phyloP scores from a whole-genome alignment of 1,284 basidiomycete species.

The Pyrrhoderma noxium region DNA sequence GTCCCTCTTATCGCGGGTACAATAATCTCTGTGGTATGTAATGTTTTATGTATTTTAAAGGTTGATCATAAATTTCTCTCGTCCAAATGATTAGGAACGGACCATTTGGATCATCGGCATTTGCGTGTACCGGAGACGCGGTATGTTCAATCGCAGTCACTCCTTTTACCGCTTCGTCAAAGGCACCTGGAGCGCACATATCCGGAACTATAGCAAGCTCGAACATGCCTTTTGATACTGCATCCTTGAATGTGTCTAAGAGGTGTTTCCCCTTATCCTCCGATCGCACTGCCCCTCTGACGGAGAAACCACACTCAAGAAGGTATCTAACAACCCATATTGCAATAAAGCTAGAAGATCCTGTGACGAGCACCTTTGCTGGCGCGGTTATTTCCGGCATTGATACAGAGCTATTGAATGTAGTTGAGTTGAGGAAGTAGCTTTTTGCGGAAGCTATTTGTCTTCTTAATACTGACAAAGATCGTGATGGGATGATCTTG shows the following conservation, averaged over 20 bases:
- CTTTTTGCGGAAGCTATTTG: too few relatives aligned
- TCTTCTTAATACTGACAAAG: too few relatives aligned
- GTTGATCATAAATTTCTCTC: too few relatives aligned
- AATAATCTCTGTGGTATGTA: slow-evolving; percentile 3
- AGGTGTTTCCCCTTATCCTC: slow-evolving; percentile 42
- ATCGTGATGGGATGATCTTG: too few relatives aligned
- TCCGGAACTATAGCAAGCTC: slow-evolving; percentile 18
- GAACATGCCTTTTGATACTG: slow-evolving; percentile 9
- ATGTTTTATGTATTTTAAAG: background rate
- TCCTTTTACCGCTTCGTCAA: slow-evolving; percentile 63
- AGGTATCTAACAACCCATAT: slow-evolving; percentile 33
- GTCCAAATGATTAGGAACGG: background rate
- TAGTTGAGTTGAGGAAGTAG: too few relatives aligned
- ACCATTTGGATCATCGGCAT: slow-evolving; percentile 31
- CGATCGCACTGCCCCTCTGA: slow-evolving; percentile 51
- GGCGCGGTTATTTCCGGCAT: slow-evolving; percentile 37
- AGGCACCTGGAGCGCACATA: slow-evolving; percentile 36
- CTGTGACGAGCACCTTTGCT: slow-evolving; percentile 35
- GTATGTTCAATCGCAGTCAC: slow-evolving; percentile 50
- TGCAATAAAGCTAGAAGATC: slow-evolving; percentile 37
- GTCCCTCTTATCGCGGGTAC: slow-evolving; percentile 3
- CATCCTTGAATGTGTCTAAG: slow-evolving; percentile 30
- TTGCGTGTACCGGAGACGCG: slow-evolving; percentile 36
- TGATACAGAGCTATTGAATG: too few relatives aligned
- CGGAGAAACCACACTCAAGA: slow-evolving; percentile 38